phyloP scores from a whole-genome alignment of 148 eudicot species.

The Rhododendron ovatum region DNA sequence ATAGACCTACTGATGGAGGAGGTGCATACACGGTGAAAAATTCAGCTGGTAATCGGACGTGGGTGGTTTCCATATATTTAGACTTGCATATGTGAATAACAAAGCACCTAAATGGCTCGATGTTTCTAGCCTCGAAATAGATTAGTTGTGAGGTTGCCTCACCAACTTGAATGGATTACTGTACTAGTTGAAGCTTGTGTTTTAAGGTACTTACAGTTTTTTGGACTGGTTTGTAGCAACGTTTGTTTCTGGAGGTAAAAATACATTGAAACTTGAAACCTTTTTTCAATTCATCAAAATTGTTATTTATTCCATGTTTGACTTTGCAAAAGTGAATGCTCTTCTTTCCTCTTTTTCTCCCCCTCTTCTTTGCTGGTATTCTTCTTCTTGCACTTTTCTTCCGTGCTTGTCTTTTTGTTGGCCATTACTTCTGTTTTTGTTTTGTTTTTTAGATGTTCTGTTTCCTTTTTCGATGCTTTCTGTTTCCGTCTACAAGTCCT shows the following conservation, averaged over 20 bases:
- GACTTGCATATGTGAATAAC: not conserved
- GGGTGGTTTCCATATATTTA: not conserved
- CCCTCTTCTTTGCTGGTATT: not conserved
- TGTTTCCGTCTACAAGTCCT: not conserved
- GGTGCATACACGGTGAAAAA: conserved; percentile 10
- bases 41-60: conserved; percentile 8
- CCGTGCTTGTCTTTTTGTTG: not conserved
- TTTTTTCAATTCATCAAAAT: not conserved
- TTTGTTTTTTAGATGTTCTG: not conserved
- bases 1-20: conserved; percentile 12
- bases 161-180: not conserved
- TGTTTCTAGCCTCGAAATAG: not conserved
- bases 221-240: not conserved
- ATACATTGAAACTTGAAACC: not conserved
- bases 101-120: not conserved
- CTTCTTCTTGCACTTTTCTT: not conserved
- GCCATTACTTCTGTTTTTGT: not conserved
- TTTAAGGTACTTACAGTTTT: not conserved
- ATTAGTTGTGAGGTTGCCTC: not conserved
- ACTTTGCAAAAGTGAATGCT: not conserved
- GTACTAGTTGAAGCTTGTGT: not conserved
- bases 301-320: too few species aligned
- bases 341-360: not conserved
- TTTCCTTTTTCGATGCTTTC: not conserved
- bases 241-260: not conserved